Base-by-base conservation (phyloP, 192 early-diverging fungal species). In the Dissophora globulifera region DNA sequence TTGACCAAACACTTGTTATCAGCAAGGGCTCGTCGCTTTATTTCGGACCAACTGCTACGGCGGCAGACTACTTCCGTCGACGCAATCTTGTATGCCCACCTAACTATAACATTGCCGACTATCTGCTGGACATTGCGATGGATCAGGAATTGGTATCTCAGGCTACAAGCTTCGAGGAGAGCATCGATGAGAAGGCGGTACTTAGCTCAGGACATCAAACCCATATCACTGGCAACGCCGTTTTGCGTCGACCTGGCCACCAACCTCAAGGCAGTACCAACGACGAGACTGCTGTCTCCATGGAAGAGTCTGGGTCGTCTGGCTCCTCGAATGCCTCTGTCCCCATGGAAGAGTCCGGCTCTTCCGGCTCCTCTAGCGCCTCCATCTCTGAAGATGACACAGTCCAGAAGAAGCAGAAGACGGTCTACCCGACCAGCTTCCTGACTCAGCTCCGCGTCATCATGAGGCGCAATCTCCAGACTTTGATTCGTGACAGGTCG, bases 401-500 rank as follows among this genome's bases (percentile, higher is more conserved):
- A 0, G 11, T 16, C 10, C 1, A 22, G 2, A 54, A 22, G 33
- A 23, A 30, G 3, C 61, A 61, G 25, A 60, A 51, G 35, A 75
- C 56, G 0, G 50, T 66, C 3, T 75, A 75, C 35, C 62, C 62
- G 0, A 80, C 79, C 32, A 76, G 82, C n/a, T 85, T 86, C 69
- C 50, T 91, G 41, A 88, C 85, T 4, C 85, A 89, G 49, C 55
- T 88, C 2, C 56, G 42, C 0, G 62, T 62, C 3, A 70, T 89
- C 12, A 70, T 84, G 58, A 70, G 38, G 4, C 84, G 90, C 15
- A 76, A 80, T 22, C 61, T 56, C 57, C 75, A 72, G 35, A 82
- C 69, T 16, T 54, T 91, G 10, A 65, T 80, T 42, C 70, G 88
- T 19, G 69, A 79, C 23, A 80, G 2, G 58, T 70, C 58, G 43